phyloP scores from a whole-genome alignment of 2,329 filamentous ascomycete genomes.

The Trichoderma sp. region DNA sequence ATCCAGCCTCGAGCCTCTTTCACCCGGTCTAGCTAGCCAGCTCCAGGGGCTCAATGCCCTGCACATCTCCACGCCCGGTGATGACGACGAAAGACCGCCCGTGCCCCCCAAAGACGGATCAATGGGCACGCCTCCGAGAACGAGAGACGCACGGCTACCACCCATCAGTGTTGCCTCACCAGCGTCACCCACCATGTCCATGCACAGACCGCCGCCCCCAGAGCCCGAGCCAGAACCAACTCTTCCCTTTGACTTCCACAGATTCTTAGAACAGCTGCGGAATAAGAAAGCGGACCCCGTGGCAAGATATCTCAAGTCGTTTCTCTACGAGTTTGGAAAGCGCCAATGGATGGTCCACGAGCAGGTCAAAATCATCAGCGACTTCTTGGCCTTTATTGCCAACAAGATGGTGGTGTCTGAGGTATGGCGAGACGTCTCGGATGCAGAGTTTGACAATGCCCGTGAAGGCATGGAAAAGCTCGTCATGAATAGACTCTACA shows the following conservation, averaged over 20 bases:
- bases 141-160: constrained; percentile 45
- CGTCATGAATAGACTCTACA: constrained; percentile 96
- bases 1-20: constrained; percentile 80
- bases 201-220: constrained; percentile 69
- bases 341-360: constrained; percentile 99
- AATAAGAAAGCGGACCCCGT: constrained; percentile 98
- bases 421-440: constrained; percentile 93
- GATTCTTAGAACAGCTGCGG: constrained; percentile 92
- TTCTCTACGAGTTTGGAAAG: constrained; percentile 92
- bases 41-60: constrained; percentile 53
- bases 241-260: constrained; percentile 94
- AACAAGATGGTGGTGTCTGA: constrained; percentile 99
- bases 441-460: constrained; percentile 97
- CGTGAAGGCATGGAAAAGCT: constrained; percentile 99
- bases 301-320: constrained; percentile 92
- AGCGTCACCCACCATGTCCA: constrained; percentile 53
- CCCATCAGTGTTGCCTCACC: constrained; percentile 40
- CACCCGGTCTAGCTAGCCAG: constrained; percentile 54
- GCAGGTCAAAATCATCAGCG: constrained; percentile 97
- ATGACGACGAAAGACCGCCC: constrained; percentile 57
- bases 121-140: constrained; percentile 44
- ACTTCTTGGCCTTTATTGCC: constrained; percentile 94
- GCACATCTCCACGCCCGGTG: constrained; percentile 46
- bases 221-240: constrained; percentile 79
- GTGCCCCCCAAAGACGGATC: constrained; percentile 65